phyloP scores from a whole-genome alignment of 2,329 filamentous ascomycete species.

The Cladosporium sp. region DNA sequence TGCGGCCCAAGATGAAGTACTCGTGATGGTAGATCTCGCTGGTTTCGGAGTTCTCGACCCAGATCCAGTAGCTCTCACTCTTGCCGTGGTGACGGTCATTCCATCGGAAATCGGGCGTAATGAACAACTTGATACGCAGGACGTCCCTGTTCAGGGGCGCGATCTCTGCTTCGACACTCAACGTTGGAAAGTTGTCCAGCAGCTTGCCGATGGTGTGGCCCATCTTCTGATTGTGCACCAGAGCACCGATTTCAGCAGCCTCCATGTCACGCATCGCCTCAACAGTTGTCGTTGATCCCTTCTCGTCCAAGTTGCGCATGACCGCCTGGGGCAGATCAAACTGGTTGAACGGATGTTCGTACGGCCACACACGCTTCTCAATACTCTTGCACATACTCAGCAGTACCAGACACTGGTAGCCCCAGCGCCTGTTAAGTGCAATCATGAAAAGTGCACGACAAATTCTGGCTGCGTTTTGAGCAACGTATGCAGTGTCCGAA shows the following conservation, averaged over 20 bases:
- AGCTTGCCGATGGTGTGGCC: slow-evolving; percentile 76
- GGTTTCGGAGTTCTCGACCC: slow-evolving; percentile 97
- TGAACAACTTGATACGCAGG: slow-evolving; percentile 77
- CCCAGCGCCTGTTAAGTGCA: slow-evolving; percentile 90
- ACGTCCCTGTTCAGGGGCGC: slow-evolving; percentile 94
- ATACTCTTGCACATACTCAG: slow-evolving; percentile 94
- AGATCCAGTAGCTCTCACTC: slow-evolving; percentile 96
- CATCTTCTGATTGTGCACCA: slow-evolving; percentile 88
- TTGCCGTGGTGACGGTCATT: slow-evolving; percentile 90
- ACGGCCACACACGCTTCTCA: slow-evolving; percentile 92
- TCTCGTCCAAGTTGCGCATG: slow-evolving; percentile 78
- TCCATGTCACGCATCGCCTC: slow-evolving; percentile 92
- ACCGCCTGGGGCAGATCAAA: slow-evolving; percentile 86
- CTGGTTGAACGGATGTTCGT: slow-evolving; percentile 89
- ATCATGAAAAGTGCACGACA: slow-evolving; percentile 97
- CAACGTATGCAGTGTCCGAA: slow-evolving; percentile 90
- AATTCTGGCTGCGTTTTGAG: slow-evolving; percentile 91
- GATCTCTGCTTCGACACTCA: slow-evolving; percentile 88
- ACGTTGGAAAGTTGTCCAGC: slow-evolving; percentile 84
- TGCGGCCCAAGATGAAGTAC: slow-evolving; percentile 86
- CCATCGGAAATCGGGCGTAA: slow-evolving; percentile 90
- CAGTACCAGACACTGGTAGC: slow-evolving; percentile 86
- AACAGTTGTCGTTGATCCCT: slow-evolving; percentile 65
- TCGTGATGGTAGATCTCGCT: slow-evolving; percentile 98
- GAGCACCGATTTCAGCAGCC: slow-evolving; percentile 75